A percentile compares a stretch with the other conserved stretches of the same genome.
Evolutionary conservation across 495 filamentous ascomycete genomes (phyloP).

Genomic region (Aspergillus wentii): DNA sequence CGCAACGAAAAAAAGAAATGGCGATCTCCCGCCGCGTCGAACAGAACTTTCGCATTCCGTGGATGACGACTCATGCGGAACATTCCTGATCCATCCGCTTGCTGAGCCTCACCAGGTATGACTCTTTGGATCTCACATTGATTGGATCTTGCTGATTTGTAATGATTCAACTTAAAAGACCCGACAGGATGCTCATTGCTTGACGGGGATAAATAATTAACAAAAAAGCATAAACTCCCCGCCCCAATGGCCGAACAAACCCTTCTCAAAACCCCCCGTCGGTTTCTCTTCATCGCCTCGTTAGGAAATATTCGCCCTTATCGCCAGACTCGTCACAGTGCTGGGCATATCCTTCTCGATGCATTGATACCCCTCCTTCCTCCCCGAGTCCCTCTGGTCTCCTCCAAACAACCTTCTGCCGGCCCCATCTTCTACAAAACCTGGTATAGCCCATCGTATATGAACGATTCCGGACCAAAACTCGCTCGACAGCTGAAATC

Average conservation of each 20-base stretch:
- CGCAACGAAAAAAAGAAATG: slow-evolving; percentile 5
- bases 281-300: slow-evolving; percentile 62
- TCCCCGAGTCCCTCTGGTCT: slow-evolving; percentile 35
- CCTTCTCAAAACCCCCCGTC: slow-evolving; percentile 17
- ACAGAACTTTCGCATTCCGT: too few relatives aligned
- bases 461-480: slow-evolving; percentile 66
- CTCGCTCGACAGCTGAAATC: slow-evolving; percentile 31
- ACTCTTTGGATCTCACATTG: too few relatives aligned
- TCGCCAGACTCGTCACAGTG: slow-evolving; percentile 70
- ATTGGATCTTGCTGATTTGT: too few relatives aligned
- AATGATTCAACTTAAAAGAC: too few relatives aligned
- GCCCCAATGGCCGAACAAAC: slow-evolving; percentile 2
- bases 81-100: too few relatives aligned
- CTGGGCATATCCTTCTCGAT: slow-evolving; percentile 67
- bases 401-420: slow-evolving; percentile 33
- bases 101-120: too few relatives aligned
- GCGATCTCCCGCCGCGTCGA: slow-evolving; percentile 14
- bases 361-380: slow-evolving; percentile 43
- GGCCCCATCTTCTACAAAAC: slow-evolving; percentile 54
- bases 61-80: too few relatives aligned
- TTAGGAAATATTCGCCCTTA: slow-evolving; percentile 66
- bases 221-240: slow-evolving; percentile 6
- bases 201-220: neutral
- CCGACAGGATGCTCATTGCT: too few relatives aligned
- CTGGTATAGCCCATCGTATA: slow-evolving; percentile 62